phyloP scores from a whole-genome alignment of 257 asterid genomes.

The Ligustrum vulgare region DNA sequence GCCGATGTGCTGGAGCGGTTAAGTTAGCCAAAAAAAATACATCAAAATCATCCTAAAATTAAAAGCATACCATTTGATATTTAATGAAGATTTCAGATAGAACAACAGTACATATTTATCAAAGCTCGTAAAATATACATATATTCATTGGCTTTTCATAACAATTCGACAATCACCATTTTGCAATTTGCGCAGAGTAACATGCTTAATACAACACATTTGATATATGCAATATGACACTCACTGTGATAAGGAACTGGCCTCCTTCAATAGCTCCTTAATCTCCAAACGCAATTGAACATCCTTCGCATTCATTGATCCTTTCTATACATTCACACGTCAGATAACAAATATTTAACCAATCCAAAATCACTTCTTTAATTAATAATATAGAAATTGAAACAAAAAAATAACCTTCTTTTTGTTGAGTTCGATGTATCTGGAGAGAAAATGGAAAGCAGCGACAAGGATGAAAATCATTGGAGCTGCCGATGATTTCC shows the following conservation, averaged over 20 bases:
- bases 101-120: no score
- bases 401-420: constrained; percentile 38
- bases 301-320: constrained; percentile 40
- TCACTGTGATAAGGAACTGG: constrained; percentile 70
- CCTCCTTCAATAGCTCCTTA: constrained; percentile 75
- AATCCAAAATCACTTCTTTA: background rate
- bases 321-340: constrained; percentile 41
- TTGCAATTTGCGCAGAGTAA: no score
- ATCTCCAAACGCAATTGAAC: constrained; percentile 61
- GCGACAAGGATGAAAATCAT: constrained; percentile 63
- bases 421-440: constrained; percentile 56
- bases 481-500: constrained; percentile 73
- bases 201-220: no score
- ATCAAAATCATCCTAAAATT: no score
- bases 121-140: no score
- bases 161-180: no score
- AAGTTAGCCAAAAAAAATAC: no score
- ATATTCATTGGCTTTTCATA: no score
- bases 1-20: no score
- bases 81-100: no score
- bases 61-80: no score
- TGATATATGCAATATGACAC: constrained; percentile 18
- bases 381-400: constrained; percentile 2
- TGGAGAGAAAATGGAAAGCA: constrained; percentile 53
- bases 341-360: background rate